Conservation (phyloP, 1,284 basidiomycete genomes). For the Schizopora paradoxa region DNA sequence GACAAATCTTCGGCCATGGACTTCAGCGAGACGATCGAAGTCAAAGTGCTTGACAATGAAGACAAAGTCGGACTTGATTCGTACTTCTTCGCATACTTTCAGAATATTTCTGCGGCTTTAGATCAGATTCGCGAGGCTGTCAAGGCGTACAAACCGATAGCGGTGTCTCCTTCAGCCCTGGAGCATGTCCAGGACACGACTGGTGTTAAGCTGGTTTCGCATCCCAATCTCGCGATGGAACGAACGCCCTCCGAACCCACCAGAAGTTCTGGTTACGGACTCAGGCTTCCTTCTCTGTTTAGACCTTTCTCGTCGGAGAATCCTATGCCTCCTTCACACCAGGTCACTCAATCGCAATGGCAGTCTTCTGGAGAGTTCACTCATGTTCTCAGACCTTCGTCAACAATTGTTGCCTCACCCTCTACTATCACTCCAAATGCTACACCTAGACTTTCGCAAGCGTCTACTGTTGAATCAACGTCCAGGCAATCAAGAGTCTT, state of each 20-base stretch:
- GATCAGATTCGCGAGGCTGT: conserved; percentile 76
- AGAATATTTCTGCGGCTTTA: conserved; percentile 68
- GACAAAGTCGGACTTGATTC: conserved; percentile 57
- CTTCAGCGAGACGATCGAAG: conserved; percentile 90
- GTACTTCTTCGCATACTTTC: conserved; percentile 92
- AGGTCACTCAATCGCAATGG: no score
- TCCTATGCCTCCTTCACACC: no score
- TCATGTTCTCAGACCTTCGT: neutral
- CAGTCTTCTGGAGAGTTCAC: no score
- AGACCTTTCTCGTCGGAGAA: conserved; percentile 13
- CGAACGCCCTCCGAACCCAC: conserved; percentile 1
- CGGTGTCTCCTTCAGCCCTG: neutral
- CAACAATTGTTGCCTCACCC: neutral
- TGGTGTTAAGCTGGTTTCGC: neutral
- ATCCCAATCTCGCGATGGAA: conserved; percentile 2
- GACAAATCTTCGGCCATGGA: conserved; percentile 86
- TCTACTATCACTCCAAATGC: neutral
- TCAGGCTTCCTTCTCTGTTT: conserved; percentile 10
- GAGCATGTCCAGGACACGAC: conserved; percentile 18
- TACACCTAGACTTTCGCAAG: no score
- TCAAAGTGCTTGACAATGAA: conserved; percentile 84
- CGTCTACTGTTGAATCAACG: no score
- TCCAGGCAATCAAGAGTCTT: no score
- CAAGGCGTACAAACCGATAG: conserved; percentile 35
- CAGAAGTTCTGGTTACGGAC: conserved; percentile 8